Conservation (phyloP, 148 eudicot species). For the Amaranthus hypochondriacus region DNA sequence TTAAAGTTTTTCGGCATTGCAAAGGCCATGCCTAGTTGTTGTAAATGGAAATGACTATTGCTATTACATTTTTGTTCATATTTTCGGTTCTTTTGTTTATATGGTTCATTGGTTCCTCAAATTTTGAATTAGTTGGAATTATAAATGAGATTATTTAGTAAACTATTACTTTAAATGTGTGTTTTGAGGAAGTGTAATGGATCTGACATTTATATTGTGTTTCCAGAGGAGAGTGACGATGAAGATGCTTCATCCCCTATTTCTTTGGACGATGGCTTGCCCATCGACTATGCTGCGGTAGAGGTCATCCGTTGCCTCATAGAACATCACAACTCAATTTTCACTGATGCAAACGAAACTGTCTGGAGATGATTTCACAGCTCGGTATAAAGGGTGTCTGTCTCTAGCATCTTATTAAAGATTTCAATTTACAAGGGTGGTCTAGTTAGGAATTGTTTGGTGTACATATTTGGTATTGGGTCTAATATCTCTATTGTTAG, state of each 20-base stretch:
- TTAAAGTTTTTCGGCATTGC: not conserved
- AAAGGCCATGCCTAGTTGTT: too few relatives aligned
- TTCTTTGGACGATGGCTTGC: conserved; percentile 80
- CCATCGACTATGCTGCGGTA: conserved; percentile 67
- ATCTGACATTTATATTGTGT: conserved; percentile 5
- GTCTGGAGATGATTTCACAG: conserved; percentile 58
- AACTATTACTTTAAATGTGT: not conserved
- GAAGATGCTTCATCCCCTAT: conserved; percentile 77
- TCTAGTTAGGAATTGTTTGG: not conserved
- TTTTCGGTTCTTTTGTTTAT: not conserved
- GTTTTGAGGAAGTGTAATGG: not conserved
- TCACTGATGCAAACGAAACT: conserved; percentile 87
- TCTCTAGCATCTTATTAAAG: not conserved
- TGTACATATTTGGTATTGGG: conserved; percentile 12
- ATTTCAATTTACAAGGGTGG: not conserved
- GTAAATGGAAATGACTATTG: not conserved
- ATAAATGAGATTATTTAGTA: not conserved
- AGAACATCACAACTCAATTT: conserved; percentile 82
- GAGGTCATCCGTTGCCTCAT: conserved; percentile 86
- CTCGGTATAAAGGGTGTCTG: not conserved
- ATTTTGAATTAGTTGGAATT: not conserved
- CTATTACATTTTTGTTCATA: not conserved
- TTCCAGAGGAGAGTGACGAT: conserved; percentile 57
- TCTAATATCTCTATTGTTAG: not conserved
- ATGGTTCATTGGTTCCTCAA: not conserved